Conservation (phyloP, 768 basidiomycete genomes). For the Termitomyces sp. region DNA sequence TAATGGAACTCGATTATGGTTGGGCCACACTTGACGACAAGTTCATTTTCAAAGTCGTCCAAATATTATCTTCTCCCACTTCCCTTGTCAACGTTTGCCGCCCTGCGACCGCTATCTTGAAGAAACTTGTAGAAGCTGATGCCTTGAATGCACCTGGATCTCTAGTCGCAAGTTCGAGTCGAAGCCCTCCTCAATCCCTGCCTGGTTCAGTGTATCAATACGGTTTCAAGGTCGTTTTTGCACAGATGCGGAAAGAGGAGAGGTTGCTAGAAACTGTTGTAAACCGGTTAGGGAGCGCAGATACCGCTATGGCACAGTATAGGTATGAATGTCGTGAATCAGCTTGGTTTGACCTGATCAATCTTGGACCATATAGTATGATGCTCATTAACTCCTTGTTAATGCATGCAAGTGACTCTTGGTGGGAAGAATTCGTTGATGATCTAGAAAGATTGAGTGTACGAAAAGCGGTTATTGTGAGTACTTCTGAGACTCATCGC, state of each 20-base stretch:
- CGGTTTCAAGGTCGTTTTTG: constrained; percentile 80
- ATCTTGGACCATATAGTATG: constrained; percentile 56
- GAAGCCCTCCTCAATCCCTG: constrained; percentile 40
- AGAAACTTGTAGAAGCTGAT: constrained; percentile 85
- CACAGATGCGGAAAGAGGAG: constrained; percentile 71
- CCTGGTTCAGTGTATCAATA: constrained; percentile 76
- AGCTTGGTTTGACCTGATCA: neutral
- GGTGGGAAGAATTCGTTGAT: constrained; percentile 75
- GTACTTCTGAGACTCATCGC: constrained; percentile 21
- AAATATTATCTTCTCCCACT: constrained; percentile 67
- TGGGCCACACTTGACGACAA: constrained; percentile 67
- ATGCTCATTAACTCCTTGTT: constrained; percentile 87
- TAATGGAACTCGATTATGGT: constrained; percentile 83
- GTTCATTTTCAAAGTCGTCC: constrained; percentile 76
- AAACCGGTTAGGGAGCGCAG: constrained; percentile 68
- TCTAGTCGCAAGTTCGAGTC: constrained; percentile 55
- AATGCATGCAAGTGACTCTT: constrained; percentile 67
- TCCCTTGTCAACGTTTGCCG: constrained; percentile 88
- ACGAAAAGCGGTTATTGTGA: constrained; percentile 74
- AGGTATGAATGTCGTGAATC: constrained; percentile 40
- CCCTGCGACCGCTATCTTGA: constrained; percentile 85
- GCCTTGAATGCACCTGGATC: constrained; percentile 61
- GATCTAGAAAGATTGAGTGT: constrained; percentile 75
- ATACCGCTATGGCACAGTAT: constrained; percentile 80
- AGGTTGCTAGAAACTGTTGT: constrained; percentile 80